Conservation (phyloP, 257 asterid genomes). For the Nicotiana tabacum region DNA sequence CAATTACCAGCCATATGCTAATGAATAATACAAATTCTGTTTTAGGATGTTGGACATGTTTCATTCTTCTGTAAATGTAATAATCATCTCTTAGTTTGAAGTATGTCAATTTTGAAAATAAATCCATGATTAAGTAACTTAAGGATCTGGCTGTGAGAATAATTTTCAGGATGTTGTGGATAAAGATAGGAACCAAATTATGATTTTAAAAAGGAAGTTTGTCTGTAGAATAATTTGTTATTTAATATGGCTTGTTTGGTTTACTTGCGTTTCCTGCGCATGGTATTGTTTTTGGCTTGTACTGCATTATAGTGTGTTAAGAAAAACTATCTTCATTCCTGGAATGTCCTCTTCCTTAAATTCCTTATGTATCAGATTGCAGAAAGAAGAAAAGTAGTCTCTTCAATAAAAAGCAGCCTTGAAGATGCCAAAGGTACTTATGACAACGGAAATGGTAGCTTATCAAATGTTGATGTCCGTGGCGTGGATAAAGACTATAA, state of each 20-base stretch:
- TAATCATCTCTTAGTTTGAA: background rate
- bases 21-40: background rate
- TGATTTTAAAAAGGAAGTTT: background rate
- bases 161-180: background rate
- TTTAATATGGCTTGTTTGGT: background rate
- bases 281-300: background rate
- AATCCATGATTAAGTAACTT: background rate
- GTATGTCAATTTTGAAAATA: background rate
- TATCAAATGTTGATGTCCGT: slow-evolving; percentile 29
- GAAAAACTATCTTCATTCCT: background rate
- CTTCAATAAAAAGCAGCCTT: slow-evolving; percentile 62
- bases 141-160: background rate
- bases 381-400: slow-evolving; percentile 72
- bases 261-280: background rate
- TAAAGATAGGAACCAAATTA: background rate
- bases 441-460: slow-evolving; percentile 24
- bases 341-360: background rate
- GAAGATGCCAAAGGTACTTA: slow-evolving; percentile 34
- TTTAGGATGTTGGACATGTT: background rate
- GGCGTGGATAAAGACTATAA: slow-evolving; percentile 15
- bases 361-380: slow-evolving; percentile 52
- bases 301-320: background rate
- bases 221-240: background rate
- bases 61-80: background rate
- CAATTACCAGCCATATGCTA: background rate